Conservation (phyloP, 345 rosid genomes). For the Sonneratia alba region DNA sequence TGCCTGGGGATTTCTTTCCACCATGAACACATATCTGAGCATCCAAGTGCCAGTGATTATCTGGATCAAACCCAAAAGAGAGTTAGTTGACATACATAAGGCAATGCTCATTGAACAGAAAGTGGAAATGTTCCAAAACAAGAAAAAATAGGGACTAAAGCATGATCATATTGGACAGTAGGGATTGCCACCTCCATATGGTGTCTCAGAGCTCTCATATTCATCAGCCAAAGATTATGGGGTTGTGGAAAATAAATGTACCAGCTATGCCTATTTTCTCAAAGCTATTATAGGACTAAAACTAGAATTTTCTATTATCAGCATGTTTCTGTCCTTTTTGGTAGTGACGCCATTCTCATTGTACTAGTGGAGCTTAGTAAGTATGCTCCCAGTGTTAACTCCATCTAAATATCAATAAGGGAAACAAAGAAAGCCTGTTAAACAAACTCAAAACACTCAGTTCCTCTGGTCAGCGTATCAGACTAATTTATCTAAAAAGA, state of each 20-base stretch:
- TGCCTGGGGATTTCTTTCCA: conserved; percentile 56
- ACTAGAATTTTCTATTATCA: too few species aligned
- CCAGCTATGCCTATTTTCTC: too few species aligned
- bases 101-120: neutral
- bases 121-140: neutral
- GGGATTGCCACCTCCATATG: too few species aligned
- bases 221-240: neutral
- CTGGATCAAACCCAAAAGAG: conserved; percentile 23
- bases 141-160: neutral
- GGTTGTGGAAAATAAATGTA: neutral
- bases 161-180: neutral
- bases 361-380: neutral
- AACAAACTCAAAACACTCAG: neutral
- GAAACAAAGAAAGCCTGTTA: neutral
- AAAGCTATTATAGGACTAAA: too few species aligned
- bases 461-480: neutral
- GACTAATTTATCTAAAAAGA: neutral
- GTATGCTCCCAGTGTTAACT: neutral
- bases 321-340: neutral
- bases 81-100: neutral
- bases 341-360: neutral
- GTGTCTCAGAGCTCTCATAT: neutral
- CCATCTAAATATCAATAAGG: neutral
- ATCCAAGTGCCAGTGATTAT: conserved; percentile 38
- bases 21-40: conserved; percentile 47